A percentile compares a stretch with the other conserved stretches of the same genome.
Conservation (phyloP, 176 grass and related monocot genomes). For the Eleusine coracana region DNA sequence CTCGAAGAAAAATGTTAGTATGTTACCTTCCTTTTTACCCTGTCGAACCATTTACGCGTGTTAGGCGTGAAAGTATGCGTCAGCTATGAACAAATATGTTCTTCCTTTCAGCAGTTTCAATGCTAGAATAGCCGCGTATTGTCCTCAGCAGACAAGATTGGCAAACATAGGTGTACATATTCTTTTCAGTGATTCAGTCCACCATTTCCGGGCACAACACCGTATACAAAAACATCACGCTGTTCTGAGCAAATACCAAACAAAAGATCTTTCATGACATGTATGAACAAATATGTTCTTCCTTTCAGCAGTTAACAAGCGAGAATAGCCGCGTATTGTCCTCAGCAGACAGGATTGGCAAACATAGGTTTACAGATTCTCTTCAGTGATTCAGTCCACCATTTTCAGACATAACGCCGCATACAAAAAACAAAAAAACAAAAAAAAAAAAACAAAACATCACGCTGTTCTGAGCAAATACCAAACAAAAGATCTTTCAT, state of each 20-base stretch:
- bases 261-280: not conserved
- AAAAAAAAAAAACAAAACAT: not conserved
- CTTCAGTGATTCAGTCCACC: not conserved
- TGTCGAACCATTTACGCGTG: not conserved
- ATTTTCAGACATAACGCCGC: slow-evolving; percentile 8
- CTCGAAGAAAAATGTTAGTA: no score
- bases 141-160: not conserved
- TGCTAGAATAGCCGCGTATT: not conserved
- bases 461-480: slow-evolving; percentile 8
- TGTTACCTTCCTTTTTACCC: not conserved
- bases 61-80: not conserved
- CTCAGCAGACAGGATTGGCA: not conserved
- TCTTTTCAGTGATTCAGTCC: not conserved
- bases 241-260: not conserved
- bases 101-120: slow-evolving; percentile 1
- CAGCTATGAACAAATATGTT: not conserved
- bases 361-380: not conserved
- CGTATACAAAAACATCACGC: not conserved
- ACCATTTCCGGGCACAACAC: slow-evolving; percentile 2
- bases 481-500: not conserved
- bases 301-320: not conserved
- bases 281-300: not conserved
- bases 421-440: not conserved
- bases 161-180: not conserved
- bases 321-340: not conserved